Evolutionary conservation across 177 flowering plant species (phyloP).

Genomic region (Tripterygium wilfordii): DNA sequence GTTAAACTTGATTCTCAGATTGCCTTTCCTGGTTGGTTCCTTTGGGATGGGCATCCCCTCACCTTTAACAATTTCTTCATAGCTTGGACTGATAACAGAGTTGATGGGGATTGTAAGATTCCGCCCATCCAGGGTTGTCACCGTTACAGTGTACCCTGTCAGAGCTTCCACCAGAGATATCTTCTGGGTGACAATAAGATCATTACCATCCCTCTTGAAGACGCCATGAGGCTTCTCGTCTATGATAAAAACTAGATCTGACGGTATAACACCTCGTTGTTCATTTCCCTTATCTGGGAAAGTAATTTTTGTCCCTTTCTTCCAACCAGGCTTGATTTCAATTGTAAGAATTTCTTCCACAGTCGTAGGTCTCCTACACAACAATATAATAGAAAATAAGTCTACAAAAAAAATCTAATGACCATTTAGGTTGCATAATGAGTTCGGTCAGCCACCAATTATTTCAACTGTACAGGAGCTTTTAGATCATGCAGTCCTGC

Average conservation of each 20-base stretch:
- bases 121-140: constrained; percentile 72
- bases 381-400: background rate
- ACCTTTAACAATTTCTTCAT: constrained; percentile 68
- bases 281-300: constrained; percentile 58
- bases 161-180: constrained; percentile 69
- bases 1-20: constrained; percentile 71
- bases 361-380: constrained; percentile 36
- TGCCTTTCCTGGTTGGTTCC: constrained; percentile 65
- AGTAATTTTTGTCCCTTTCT: constrained; percentile 60
- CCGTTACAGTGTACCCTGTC: constrained; percentile 59
- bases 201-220: constrained; percentile 80
- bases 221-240: constrained; percentile 74
- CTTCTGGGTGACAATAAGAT: constrained; percentile 57
- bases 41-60: constrained; percentile 90
- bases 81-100: constrained; percentile 48
- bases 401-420: background rate
- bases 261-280: constrained; percentile 60
- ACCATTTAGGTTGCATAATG: too few species aligned
- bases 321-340: constrained; percentile 62
- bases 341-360: constrained; percentile 51
- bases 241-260: constrained; percentile 72
- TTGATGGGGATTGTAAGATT: constrained; percentile 46
- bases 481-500: too few species aligned
- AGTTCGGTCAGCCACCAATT: too few species aligned
- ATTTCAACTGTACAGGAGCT: too few species aligned